Evolutionary conservation across 805 yeast genomes (phyloP).

Genomic region (Soucietia sequanensis): DNA sequence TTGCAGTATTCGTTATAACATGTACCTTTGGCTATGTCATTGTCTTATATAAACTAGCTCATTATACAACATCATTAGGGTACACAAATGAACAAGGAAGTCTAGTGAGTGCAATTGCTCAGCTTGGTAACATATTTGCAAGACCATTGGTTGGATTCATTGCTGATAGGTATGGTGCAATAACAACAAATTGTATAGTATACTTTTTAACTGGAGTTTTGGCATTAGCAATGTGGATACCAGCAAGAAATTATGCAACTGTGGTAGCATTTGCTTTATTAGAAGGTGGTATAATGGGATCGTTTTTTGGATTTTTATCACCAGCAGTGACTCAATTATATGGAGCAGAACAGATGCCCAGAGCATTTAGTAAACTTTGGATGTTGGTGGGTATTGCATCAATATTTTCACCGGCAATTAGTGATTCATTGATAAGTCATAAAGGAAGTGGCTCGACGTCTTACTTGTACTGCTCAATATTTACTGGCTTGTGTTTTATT

Average conservation of each 20-base stretch:
- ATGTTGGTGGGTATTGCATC: slow-evolving; percentile 48
- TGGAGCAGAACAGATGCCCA: slow-evolving; percentile 53
- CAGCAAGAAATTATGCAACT: slow-evolving; percentile 56
- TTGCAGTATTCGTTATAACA: slow-evolving; percentile 40
- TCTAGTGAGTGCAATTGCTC: slow-evolving; percentile 57
- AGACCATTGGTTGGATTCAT: slow-evolving; percentile 55
- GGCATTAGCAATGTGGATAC: slow-evolving; percentile 40
- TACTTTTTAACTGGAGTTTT: slow-evolving; percentile 27
- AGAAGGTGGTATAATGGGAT: slow-evolving; percentile 60
- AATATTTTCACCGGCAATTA: slow-evolving; percentile 60
- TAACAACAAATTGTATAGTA: slow-evolving; percentile 36
- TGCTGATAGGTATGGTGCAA: slow-evolving; percentile 52
- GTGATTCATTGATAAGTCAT: slow-evolving; percentile 49
- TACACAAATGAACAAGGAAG: slow-evolving; percentile 55
- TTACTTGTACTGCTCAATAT: too few species aligned
- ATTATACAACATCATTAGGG: slow-evolving; percentile 60
- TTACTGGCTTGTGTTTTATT: too few species aligned
- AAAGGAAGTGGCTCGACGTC: too few species aligned
- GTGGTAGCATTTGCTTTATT: slow-evolving; percentile 51
- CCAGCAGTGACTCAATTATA: slow-evolving; percentile 51
- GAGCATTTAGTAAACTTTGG: slow-evolving; percentile 54
- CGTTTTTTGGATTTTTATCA: slow-evolving; percentile 55
- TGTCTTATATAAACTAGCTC: slow-evolving; percentile 56
- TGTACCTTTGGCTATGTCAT: slow-evolving; percentile 63
- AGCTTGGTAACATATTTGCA: slow-evolving; percentile 54